Evolutionary conservation across 345 rosid species (phyloP).

Genomic region (Psidium friedrichsthalianum): DNA sequence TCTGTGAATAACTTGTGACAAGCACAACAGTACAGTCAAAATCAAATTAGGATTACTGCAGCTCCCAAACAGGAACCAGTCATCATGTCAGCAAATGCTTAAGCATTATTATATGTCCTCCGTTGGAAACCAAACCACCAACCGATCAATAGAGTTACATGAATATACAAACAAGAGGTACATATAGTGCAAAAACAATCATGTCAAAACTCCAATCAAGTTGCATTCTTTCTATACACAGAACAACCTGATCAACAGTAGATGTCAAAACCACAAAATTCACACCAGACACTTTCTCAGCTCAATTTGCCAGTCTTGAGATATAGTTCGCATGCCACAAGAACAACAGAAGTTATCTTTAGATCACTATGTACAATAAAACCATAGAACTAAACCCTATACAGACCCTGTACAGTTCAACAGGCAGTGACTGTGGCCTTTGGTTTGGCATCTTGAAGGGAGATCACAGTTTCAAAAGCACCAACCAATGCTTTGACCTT

Average conservation of each 20-base stretch:
- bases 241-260: not conserved
- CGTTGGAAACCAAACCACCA: not conserved
- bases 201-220: not conserved
- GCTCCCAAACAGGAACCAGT: not conserved
- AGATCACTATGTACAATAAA: not conserved
- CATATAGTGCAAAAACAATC: not conserved
- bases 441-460: slow-evolving; percentile 48
- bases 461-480: slow-evolving; percentile 77
- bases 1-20: not conserved
- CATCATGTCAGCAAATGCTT: not conserved
- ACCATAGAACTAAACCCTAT: not conserved
- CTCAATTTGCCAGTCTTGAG: not conserved
- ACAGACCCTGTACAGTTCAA: not conserved
- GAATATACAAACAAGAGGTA: not conserved
- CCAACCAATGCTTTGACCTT: slow-evolving; percentile 88
- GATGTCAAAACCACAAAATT: not conserved
- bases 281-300: not conserved
- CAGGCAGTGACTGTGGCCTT: slow-evolving; percentile 8
- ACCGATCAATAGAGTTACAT: not conserved
- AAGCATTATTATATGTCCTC: not conserved
- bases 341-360: not conserved
- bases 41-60: not conserved
- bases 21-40: not conserved
- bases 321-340: not conserved
- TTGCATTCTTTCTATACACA: not conserved